Base-by-base conservation (phyloP, 352 stramenopile species). In the Phytophthora sp. region DNA sequence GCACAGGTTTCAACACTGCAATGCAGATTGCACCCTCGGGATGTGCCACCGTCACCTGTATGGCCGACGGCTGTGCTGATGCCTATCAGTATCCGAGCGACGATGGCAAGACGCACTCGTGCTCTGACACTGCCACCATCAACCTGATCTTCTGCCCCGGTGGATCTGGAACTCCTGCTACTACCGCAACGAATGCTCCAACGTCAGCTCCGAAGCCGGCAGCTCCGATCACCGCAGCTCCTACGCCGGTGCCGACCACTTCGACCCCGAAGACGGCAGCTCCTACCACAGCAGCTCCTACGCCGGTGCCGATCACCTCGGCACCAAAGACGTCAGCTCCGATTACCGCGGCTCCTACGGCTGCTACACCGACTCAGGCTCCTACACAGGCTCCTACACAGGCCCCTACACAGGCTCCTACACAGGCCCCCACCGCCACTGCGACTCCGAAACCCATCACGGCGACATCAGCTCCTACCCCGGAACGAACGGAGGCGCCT, bases 91-190 rank as follows among this genome's bases (percentile, higher is more conserved):
- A 72, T 52, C 83, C 83, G 0, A 71, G 38, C 18, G 82, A 86
- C 47, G 62, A 84, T 20, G 49, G 23, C 20, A 91, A 90, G 66
- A 88, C 69, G 20, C 79, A 82, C 66, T 76, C 73, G 38, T 90
- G 83, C n/a, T 41, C 70, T 11, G 73, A 69, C 27, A 68, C 62
- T 23, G 65, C 68, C 13, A 59, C 68, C 11, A 85, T 90, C 45
- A 61, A 86, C 15, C 63, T 91, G 7, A 73, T 73, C n/a, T 91
- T 88, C 62, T 91, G 82, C 38, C 80, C 80, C 0, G 74, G 74
- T 26, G 77, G 75, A 23, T 36, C 36, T 12, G 27, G 35, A 33
- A 35, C 31, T 24, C 54, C 61, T 18, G 68, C 57, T 5, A 66
- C 58, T 2, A 4, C 29, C 1, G 47, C 70, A 2, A 63, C 69